A percentile compares a stretch with the other conserved stretches of the same genome.
Conservation (phyloP, 2,329 filamentous ascomycete species). For the Aureobasidium sp. region DNA sequence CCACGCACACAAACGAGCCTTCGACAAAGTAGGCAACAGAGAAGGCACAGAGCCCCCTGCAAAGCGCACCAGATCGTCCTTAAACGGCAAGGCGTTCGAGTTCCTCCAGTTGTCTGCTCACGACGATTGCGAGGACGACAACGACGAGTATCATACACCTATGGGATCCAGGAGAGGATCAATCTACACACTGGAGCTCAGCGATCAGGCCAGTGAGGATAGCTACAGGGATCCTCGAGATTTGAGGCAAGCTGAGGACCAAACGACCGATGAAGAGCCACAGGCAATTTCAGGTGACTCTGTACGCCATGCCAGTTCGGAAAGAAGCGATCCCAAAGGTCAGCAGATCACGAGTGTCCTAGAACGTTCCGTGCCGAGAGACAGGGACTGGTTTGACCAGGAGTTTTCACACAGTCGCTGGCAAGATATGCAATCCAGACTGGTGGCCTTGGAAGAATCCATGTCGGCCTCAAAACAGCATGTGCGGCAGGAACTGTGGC, state of each 20-base stretch:
- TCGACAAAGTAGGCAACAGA: background rate
- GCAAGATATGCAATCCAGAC: background rate
- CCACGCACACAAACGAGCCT: background rate
- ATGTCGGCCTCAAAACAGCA: background rate
- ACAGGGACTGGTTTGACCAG: background rate
- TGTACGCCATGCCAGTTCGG: background rate
- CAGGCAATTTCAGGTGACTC: background rate
- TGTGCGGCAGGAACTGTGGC: background rate
- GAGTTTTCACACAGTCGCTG: background rate
- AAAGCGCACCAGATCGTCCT: background rate
- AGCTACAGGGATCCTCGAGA: background rate
- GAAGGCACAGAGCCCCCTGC: background rate
- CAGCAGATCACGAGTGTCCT: background rate
- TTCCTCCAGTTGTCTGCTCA: background rate
- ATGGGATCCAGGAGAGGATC: background rate
- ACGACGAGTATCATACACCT: background rate
- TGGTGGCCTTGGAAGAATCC: background rate
- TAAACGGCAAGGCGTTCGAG: background rate
- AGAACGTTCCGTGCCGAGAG: background rate
- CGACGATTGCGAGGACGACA: background rate
- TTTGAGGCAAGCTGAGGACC: background rate
- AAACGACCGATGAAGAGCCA: background rate
- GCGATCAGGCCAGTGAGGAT: background rate
- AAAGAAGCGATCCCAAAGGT: background rate
- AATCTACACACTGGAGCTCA: background rate